phyloP scores from a whole-genome alignment of 2,329 filamentous ascomycete genomes.

The Monilinia vaccinii-corymbosi region DNA sequence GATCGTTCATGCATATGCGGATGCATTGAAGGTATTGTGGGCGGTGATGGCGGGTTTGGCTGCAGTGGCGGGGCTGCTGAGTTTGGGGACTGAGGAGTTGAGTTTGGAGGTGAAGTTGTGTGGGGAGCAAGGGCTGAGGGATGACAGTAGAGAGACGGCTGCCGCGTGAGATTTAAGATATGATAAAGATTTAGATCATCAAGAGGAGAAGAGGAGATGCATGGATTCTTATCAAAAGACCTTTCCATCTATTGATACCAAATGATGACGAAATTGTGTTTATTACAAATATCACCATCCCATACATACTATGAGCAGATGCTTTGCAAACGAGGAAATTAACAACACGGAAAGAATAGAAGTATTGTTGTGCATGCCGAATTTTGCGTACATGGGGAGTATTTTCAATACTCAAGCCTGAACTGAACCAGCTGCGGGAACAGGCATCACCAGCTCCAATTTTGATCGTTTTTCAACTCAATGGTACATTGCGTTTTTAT shows the following conservation, averaged over 20 bases:
- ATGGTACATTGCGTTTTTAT: too few relatives aligned
- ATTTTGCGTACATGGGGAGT: too few relatives aligned
- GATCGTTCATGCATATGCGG: conserved; percentile 36
- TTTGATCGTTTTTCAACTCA: too few relatives aligned
- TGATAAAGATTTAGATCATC: not conserved
- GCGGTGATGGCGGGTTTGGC: conserved; percentile 42
- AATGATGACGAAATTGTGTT: too few relatives aligned
- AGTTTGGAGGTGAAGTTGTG: not conserved
- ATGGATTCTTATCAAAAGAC: not conserved
- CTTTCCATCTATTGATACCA: not conserved
- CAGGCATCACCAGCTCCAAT: too few relatives aligned
- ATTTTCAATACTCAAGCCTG: not conserved
- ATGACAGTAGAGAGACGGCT: not conserved
- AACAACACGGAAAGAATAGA: too few relatives aligned
- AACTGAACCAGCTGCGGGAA: not conserved
- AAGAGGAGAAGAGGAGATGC: not conserved
- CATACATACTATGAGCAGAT: too few relatives aligned
- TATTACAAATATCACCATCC: too few relatives aligned
- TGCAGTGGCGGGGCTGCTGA: conserved; percentile 37
- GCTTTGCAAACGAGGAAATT: too few relatives aligned
- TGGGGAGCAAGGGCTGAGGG: not conserved
- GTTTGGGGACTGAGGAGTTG: conserved; percentile 14
- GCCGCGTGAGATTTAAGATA: not conserved
- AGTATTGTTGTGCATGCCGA: too few relatives aligned
- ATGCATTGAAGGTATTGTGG: conserved; percentile 45